Evolutionary conservation across 306 rosid species (phyloP), one percentile per base, ranked within the genome.

Genomic region (Lablab purpureus): DNA sequence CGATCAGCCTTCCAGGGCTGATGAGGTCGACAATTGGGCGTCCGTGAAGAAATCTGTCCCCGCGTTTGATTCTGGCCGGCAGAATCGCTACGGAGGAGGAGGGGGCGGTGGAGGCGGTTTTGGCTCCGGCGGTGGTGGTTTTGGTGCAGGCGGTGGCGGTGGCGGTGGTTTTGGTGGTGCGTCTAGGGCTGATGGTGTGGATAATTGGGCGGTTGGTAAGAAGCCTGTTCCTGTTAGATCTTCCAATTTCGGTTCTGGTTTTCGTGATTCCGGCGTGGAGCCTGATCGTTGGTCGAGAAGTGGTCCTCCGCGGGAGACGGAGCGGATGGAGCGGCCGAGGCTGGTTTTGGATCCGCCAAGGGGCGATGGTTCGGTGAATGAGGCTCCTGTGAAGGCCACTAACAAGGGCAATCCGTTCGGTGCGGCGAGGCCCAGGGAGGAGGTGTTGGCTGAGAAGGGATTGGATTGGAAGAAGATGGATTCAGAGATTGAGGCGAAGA

Each of bases 1-100:
- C 6, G 98, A 93, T 85, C 97, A 88, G 65, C 94, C 94, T 23
- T 96, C 99, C 3, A 89, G 98, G 92, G 99, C 99, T 9, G 98
- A 96, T 67, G 99, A 91, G 92, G 99, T 84, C 4, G 98, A 96
- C 21, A 90, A 91, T 79, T 96, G 99, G 99, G 91, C 91, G 0
- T 52, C 84, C 46, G 86, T 75, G 32, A 96, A 90, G 83, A 96
- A 91, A 67, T 4, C 92, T 11, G 81, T 87, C 6, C 93, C 94
- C 1, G 68, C 97, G 0, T 27, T 73, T 15, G 98, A 91, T 85
- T 88, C 96, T 2, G 91, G 94, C 41, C 82, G 97, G 45, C 93
- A 81, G 62, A 93, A 81, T 73, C 90, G 99, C 46, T 91, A 87
- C 12, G 65, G 85, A 10, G 18, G 93, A 77, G 9, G 88, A 2